Base-by-base conservation (phyloP, 225 moss, liverwort and hornwort genomes). In the Pleurozium schreberi region DNA sequence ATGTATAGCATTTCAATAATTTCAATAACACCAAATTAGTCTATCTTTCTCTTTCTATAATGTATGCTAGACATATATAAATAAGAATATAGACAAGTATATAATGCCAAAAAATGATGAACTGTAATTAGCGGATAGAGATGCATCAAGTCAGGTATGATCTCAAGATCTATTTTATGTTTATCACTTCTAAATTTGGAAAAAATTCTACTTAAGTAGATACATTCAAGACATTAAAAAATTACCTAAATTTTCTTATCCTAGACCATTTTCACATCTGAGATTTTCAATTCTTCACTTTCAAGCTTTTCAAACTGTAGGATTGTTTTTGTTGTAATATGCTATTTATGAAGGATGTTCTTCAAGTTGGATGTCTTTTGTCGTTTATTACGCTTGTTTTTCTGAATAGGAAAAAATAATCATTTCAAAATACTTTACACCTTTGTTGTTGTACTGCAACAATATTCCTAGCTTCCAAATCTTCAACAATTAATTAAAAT, bases 311-410 rank as follows among this genome's bases (percentile, higher is more conserved):
- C 82, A 82, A 63, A 36, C 2, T 25, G 5, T 22, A 64, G 1
- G 26, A 64, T 40, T 70, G 20, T 55, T 55, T 73, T 18, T 18
- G 0, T 15, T 42, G n/a, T 45, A 61, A 36, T 31, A 8, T 19
- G 6, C 85, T 96, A 96, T 90, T 96, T 97, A 81, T 97, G 96
- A 79, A 95, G 45, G 62, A 95, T 94, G 55, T 88, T 93, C 50
- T 95, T 97, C 84, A n/a, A n/a, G n/a, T 94, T 93, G 14, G 43
- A 70, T 52, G 81, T 87, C 83, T 96, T 97, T 20, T 93, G 90
- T 69, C 85, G 80, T 87, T 97, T 97, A 10, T 30, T 85, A 78
- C 21, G 45, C 63, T 91, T 87, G 6, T 4, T 67, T 19, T 67
- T 53, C 55, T 84, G 19, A 19, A 53, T 19, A 40, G 3, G 7